These are phyloP conservation scores for Puccinia horiana DNA, from an alignment of 1,284 basidiomycete genomes.

Conservation along the genomic window DNA sequence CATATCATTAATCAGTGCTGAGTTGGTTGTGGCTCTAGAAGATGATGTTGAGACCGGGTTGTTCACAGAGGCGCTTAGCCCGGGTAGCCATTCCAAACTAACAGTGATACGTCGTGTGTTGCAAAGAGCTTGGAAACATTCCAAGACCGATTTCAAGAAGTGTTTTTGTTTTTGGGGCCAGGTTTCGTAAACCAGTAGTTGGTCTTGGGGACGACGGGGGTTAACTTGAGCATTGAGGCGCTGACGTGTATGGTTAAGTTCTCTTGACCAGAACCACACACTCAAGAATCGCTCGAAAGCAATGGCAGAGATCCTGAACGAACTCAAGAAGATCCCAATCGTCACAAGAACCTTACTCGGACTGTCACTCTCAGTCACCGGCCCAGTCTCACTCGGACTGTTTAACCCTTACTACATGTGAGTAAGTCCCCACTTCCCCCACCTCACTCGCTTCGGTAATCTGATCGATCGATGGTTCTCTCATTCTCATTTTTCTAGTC, in stretches of 20 bases:
- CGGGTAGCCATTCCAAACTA: too few species aligned
- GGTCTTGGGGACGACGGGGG: too few species aligned
- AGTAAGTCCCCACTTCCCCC: constrained; percentile 25
- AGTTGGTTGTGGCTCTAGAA: neutral
- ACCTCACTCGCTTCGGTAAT: neutral
- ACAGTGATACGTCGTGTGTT: too few species aligned
- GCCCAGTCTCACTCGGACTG: constrained; percentile 41
- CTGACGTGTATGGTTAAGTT: too few species aligned
- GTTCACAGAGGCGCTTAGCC: too few species aligned
- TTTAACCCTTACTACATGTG: constrained; percentile 47
- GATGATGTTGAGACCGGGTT: too few species aligned
- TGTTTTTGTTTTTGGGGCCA: too few species aligned
- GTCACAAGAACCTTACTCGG: constrained; percentile 42
- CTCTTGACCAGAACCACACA: neutral
- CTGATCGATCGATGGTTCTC: neutral
- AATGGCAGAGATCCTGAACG: constrained; percentile 44
- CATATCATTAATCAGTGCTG: too few species aligned
- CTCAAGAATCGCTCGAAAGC: neutral
- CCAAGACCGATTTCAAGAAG: too few species aligned
- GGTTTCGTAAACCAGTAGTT: too few species aligned
- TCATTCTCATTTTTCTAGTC: constrained; percentile 3
- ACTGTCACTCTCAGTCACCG: constrained; percentile 45
- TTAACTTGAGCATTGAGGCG: too few species aligned
- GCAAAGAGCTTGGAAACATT: too few species aligned
- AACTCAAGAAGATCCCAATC: constrained; percentile 44